Percentiles rank a stretch among this genome's conserved stretches.
Evolutionary conservation across 148 eudicot species (phyloP).

Genomic region (Fagopyrum tataricum): DNA sequence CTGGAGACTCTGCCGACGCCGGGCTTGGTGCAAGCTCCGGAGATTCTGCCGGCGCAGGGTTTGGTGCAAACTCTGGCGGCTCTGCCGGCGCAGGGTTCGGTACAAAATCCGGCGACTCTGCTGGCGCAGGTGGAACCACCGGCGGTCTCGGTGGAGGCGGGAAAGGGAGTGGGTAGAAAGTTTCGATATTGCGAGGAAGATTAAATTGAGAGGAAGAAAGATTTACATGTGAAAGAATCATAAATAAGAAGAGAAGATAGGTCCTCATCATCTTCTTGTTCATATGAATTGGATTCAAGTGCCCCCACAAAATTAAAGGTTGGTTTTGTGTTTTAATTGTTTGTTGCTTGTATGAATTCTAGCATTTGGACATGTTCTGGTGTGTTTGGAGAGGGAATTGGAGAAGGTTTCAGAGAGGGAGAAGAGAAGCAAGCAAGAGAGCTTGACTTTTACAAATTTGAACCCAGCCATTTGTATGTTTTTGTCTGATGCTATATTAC

Average conservation of each 20-base stretch:
- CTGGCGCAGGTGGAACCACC: background rate
- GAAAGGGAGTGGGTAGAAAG: slow-evolving; percentile 18
- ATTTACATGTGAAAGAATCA: slow-evolving; percentile 26
- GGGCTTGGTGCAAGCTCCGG: too few species aligned
- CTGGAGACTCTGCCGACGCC: too few species aligned
- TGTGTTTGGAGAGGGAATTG: background rate
- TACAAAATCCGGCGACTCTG: slow-evolving; percentile 14
- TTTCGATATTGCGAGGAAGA: slow-evolving; percentile 53
- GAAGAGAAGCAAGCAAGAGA: slow-evolving; percentile 7
- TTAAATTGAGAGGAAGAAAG: slow-evolving; percentile 26
- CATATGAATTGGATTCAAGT: background rate
- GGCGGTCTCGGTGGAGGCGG: slow-evolving; percentile 17
- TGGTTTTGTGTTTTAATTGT: background rate
- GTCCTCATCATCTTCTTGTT: background rate
- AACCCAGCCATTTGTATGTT: background rate
- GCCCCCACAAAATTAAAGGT: background rate
- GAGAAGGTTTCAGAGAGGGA: slow-evolving; percentile 6
- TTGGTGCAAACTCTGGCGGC: slow-evolving; percentile 9
- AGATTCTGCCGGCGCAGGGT: slow-evolving; percentile 18
- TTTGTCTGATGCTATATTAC: background rate
- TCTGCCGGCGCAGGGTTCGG: background rate
- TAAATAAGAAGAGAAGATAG: slow-evolving; percentile 12
- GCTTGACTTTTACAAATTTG: background rate
- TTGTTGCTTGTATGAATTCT: background rate
- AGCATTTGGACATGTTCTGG: background rate